phyloP scores from a whole-genome alignment of 108 stramenopile genomes.

The Nitzschia sp. region DNA sequence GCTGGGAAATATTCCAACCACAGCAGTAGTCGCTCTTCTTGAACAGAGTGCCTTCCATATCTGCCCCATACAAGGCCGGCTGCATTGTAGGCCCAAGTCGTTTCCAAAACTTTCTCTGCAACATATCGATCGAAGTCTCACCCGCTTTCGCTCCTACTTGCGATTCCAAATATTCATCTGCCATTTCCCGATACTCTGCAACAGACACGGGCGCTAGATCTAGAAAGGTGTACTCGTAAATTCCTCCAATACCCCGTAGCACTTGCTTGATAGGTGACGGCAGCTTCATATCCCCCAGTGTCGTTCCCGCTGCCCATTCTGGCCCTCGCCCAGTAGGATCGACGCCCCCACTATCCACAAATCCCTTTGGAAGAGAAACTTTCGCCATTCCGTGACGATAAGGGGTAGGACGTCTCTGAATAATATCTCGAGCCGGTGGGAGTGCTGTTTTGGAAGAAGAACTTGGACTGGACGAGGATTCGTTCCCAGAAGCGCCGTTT shows the following conservation, averaged over 20 bases:
- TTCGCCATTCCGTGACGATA: conserved; percentile 59
- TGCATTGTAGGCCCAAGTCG: conserved; percentile 91
- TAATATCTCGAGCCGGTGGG: conserved; percentile 1
- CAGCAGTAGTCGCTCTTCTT: conserved; percentile 64
- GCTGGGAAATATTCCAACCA: conserved; percentile 86
- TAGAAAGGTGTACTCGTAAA: conserved; percentile 83
- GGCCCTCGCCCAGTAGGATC: conserved; percentile 76
- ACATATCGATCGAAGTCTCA: conserved; percentile 45
- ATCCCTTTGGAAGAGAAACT: conserved; percentile 67
- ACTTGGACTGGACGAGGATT: neutral
- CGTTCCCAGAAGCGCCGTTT: conserved; percentile 6
- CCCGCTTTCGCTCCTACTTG: conserved; percentile 49
- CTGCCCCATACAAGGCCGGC: conserved; percentile 91
- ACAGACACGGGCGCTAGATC: conserved; percentile 59
- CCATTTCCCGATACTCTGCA: conserved; percentile 67
- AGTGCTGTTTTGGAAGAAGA: neutral
- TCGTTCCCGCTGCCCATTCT: conserved; percentile 73
- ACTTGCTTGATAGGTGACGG: conserved; percentile 77
- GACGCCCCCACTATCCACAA: conserved; percentile 51
- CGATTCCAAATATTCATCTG: conserved; percentile 71
- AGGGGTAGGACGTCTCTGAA: conserved; percentile 17
- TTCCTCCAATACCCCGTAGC: conserved; percentile 79
- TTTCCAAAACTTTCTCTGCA: conserved; percentile 91
- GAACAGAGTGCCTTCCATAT: conserved; percentile 93
- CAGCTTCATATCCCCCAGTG: conserved; percentile 70